Evolutionary conservation across 306 rosid species (phyloP).

Genomic region (Echinosophora koreensis): DNA sequence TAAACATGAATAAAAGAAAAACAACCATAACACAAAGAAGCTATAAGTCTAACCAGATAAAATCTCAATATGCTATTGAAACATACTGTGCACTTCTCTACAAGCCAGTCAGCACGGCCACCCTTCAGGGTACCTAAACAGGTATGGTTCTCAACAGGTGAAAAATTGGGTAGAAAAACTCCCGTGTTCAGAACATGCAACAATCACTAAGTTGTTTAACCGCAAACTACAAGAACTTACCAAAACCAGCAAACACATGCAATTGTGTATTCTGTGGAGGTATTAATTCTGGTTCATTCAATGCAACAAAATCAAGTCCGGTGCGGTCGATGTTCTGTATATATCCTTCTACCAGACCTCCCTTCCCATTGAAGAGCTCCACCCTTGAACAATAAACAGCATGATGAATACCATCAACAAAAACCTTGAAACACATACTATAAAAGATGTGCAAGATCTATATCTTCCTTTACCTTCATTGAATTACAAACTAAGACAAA

Average conservation of each 20-base stretch:
- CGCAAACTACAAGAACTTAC: slow-evolving; percentile 53
- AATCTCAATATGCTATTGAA: slow-evolving; percentile 28
- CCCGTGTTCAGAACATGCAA: slow-evolving; percentile 32
- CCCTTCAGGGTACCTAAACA: slow-evolving; percentile 87
- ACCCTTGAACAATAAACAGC: slow-evolving; percentile 80
- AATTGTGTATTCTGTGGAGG: slow-evolving; percentile 68
- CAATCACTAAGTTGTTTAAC: slow-evolving; percentile 11
- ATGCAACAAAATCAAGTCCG: slow-evolving; percentile 78
- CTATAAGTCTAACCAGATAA: slow-evolving; percentile 36
- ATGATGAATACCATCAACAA: slow-evolving; percentile 45
- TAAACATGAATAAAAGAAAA: slow-evolving; percentile 39
- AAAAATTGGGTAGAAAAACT: slow-evolving; percentile 24
- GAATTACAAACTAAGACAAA: slow-evolving; percentile 30
- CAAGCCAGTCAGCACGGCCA: slow-evolving; percentile 96
- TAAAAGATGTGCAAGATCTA: background rate
- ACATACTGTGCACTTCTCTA: slow-evolving; percentile 94
- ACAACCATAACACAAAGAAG: slow-evolving; percentile 19
- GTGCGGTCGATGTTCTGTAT: slow-evolving; percentile 64
- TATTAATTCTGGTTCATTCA: slow-evolving; percentile 69
- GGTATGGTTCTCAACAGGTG: slow-evolving; percentile 34
- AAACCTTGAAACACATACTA: slow-evolving; percentile 18
- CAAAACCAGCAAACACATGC: slow-evolving; percentile 87
- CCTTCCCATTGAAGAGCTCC: slow-evolving; percentile 94
- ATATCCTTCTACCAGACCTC: slow-evolving; percentile 80
- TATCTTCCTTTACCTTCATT: background rate